These are phyloP conservation scores for Tolypocladium cylindrosporum DNA, from an alignment of 2,329 filamentous ascomycete genomes.

Conservation along the genomic window DNA sequence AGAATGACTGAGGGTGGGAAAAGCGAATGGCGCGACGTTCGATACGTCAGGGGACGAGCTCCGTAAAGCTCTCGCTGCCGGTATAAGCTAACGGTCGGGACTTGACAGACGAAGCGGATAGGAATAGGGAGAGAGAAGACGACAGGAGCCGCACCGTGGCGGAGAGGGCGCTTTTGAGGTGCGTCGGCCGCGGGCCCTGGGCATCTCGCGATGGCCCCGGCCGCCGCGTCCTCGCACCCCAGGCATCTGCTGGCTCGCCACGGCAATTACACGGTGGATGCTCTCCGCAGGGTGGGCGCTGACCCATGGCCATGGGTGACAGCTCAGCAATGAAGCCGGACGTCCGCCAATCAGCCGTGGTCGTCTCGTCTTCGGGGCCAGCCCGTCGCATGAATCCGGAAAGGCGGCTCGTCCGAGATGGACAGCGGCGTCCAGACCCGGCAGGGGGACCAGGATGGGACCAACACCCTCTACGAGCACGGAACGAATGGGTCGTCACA, in stretches of 20 bases:
- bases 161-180: background rate
- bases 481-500: too few relatives aligned
- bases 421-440: background rate
- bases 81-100: background rate
- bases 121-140: constrained; percentile 6
- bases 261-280: background rate
- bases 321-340: background rate
- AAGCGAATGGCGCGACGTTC: constrained; percentile 33
- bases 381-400: background rate
- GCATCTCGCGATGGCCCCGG: background rate
- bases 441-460: background rate
- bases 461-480: background rate
- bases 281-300: background rate
- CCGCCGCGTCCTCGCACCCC: background rate
- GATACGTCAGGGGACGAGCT: constrained; percentile 31
- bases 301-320: background rate
- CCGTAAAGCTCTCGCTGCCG: constrained; percentile 13
- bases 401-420: background rate
- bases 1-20: constrained; percentile 11
- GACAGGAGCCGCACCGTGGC: constrained; percentile 1
- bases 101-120: constrained; percentile 7
- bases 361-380: background rate
- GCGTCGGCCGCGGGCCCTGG: background rate
- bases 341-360: background rate
- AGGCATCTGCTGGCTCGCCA: background rate